These are phyloP conservation scores for Termitomyces sp. DNA, from an alignment of 768 basidiomycete species.

Conservation along the genomic window DNA sequence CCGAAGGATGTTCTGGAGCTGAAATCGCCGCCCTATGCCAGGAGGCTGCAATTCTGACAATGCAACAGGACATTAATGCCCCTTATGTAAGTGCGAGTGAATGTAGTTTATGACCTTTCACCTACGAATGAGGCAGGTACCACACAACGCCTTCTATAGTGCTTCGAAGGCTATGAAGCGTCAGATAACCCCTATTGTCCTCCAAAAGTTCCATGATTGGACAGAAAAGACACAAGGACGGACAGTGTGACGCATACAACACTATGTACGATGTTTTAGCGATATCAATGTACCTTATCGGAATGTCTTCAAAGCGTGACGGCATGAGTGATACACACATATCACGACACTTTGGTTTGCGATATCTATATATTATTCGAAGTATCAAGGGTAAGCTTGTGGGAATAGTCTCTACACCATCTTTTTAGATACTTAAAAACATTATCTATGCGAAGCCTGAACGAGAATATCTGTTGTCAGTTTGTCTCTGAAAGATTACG, in stretches of 20 bases:
- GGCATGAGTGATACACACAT: neutral
- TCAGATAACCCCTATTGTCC: slow-evolving; percentile 81
- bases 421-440: too few species aligned
- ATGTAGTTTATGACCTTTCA: neutral
- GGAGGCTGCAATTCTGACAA: slow-evolving; percentile 89
- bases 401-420: too few species aligned
- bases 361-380: too few species aligned
- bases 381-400: neutral
- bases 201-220: slow-evolving; percentile 74
- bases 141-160: slow-evolving; percentile 63
- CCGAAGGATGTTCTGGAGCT: slow-evolving; percentile 94
- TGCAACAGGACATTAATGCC: slow-evolving; percentile 82
- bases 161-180: slow-evolving; percentile 69
- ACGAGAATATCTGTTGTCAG: too few species aligned
- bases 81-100: slow-evolving; percentile 50
- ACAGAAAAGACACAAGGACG: slow-evolving; percentile 22
- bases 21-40: slow-evolving; percentile 91
- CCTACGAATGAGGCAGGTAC: slow-evolving; percentile 49
- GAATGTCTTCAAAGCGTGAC: neutral
- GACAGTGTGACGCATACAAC: slow-evolving; percentile 5
- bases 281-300: neutral
- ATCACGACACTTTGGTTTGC: neutral
- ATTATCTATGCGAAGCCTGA: too few species aligned
- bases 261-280: neutral
- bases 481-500: too few species aligned